A percentile compares a stretch with the other conserved stretches of the same genome.
Conservation (phyloP, 257 asterid species). For the Nyctanthes arbortristis region DNA sequence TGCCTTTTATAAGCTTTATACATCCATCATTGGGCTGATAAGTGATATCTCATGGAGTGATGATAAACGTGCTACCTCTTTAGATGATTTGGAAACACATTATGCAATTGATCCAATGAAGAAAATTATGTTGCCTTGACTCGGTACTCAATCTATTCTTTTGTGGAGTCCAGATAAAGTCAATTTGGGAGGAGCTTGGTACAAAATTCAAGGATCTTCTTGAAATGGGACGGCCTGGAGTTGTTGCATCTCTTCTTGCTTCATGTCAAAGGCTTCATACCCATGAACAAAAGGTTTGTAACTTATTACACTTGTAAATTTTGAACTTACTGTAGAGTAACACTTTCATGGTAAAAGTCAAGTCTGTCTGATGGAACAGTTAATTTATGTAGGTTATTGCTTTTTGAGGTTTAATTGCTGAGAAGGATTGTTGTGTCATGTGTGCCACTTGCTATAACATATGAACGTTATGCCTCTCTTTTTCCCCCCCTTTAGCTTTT, state of each 20-base stretch:
- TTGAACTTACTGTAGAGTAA: not conserved
- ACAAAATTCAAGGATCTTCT: constrained; percentile 66
- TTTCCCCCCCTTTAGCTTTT: constrained; percentile 8
- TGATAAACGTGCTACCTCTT: not conserved
- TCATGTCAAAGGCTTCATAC: constrained; percentile 75
- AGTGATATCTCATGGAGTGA: not conserved
- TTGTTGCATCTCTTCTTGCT: constrained; percentile 84
- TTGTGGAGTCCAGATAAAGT: constrained; percentile 54
- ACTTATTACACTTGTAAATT: constrained; percentile 9
- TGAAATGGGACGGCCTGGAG: constrained; percentile 85
- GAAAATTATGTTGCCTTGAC: constrained; percentile 1
- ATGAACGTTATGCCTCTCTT: not conserved
- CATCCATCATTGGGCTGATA: not conserved
- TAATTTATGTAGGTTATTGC: not conserved
- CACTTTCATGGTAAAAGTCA: constrained; percentile 9
- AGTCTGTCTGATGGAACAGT: constrained; percentile 1
- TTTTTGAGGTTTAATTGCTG: not conserved
- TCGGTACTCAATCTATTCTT: constrained; percentile 19
- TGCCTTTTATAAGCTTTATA: not conserved
- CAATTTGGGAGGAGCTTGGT: constrained; percentile 79
- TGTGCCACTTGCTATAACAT: not conserved
- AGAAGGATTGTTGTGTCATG: not conserved
- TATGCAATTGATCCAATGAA: not conserved
- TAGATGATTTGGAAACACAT: constrained; percentile 1
- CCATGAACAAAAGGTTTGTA: constrained; percentile 60